Evolutionary conservation across 441 rosid genomes (phyloP), one percentile per base, ranked within the genome.

Genomic region (Aquilaria agallochum): DNA sequence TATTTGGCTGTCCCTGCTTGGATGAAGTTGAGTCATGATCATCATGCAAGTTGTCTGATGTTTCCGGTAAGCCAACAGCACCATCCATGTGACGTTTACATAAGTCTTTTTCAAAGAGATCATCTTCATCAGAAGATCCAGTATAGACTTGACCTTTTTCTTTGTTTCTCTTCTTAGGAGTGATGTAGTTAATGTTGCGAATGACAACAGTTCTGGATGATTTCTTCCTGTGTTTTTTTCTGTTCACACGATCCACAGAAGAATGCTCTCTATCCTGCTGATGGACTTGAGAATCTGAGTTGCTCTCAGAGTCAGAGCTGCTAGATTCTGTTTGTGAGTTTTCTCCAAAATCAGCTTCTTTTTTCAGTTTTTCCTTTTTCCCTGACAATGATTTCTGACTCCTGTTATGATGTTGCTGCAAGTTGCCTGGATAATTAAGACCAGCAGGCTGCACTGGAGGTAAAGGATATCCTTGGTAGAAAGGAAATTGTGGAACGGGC

Each of bases 111-210:
- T 80, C 86, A 50, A 74, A 66, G 55, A 77, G 71, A 58, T 78
- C 86, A 53, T 78, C 81, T 56, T 78, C 89, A 56, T 75, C 82
- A 64, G 73, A 70, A 47, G 75, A 73, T 63, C 70, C 85, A 50
- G 70, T 69, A 36, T 78, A 72, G 44, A 4, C 68, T 47, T 69
- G 75, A 66, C 46, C 63, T 55, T 67, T 74, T 50, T 84, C 92
- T 62, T 64, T 81, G 20, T 75, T 80, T 74, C 84, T 83, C 75
- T 80, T 83, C 73, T 83, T 81, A 3, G 96, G 89, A 0, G 92
- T 83, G 61, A 87, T 89, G 81, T 89, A 91, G 72, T 91, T 88
- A 32, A 91, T 91, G 55, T 91, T 91, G 9, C 90, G 89, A 64
- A 91, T 91, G 54, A 91, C 88, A 1, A 89, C 94, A 3, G 87